Base-by-base conservation (phyloP, 441 rosid species). In the Biscutella auriculata region DNA sequence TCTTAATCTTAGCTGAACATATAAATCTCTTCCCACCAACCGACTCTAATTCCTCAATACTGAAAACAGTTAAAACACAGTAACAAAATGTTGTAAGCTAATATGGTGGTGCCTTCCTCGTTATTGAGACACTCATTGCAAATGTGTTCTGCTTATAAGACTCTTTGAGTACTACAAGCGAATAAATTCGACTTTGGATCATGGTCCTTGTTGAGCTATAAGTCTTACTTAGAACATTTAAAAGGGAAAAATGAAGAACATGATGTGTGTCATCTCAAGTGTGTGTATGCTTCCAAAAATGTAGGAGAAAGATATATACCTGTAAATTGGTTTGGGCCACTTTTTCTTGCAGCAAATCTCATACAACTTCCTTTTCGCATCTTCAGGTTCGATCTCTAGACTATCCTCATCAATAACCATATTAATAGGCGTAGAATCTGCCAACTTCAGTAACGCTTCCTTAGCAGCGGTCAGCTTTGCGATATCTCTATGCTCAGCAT, bases 281-380 rank as follows among this genome's bases (percentile, higher is more conserved):
- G 17, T 48, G 39, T 62, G 11, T 25, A 9, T 0, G 12, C 30
- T 62, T 62, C 53, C 26, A 43, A 35, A 34, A 28, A 1, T n/a
- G 9, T 29, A 47, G 10, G 45, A 65, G 6, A 30, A 68, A 12
- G 49, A 35, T 72, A 19, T 19, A 19, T 76, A 83, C 95, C 64
- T 69, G 81, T 81, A 87, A 19, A 7, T 54, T 1, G 95, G 97
- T 57, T 73, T 81, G 5, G 78, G 65, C 95, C 94, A 87, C 58
- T 73, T 84, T 44, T 74, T 74, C 76, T 76, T 84, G 56, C 17
- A 8, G 32, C 90, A 84, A 23, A 84, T 70, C 52, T 82, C 82
- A 32, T 65, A 59, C 17, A 89, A 60, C 76, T 72, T 84, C 71
- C 64, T 82, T 61, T 89, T 89, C 0, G 90, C 85, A n/a, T 68